Evolutionary conservation across 1,139 yeast species (phyloP), one percentile per base, ranked within the genome.

Genomic region (Casaregolazyma suthepensis): DNA sequence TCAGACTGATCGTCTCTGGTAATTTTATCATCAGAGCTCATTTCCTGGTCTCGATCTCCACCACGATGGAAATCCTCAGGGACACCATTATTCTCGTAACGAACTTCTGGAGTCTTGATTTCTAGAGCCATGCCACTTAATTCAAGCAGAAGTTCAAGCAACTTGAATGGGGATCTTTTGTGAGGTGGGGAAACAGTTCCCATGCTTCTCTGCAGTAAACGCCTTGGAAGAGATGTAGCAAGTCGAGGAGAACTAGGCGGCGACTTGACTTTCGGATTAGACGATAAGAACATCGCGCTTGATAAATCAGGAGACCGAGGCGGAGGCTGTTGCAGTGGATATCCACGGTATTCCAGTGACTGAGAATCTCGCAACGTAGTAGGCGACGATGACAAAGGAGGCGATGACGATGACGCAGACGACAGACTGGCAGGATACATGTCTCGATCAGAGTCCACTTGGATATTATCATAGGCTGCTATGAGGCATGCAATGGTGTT

Each of bases 121-220:
- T 78, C 75, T 22, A 88, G 71, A 0, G 96, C 93, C 60, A 83
- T 85, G 55, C 88, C 91, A 64, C 94, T 84, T 52, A 86, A 74
- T 43, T 86, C 90, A 7, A 80, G 67, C 42, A 90, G 67, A 58
- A 80, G 70, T 53, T 83, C 86, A 55, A 88, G 70, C 40, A 85
- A 78, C 45, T 86, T 86, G 60, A 84, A 78, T 0, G 93, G 94
- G 58, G 85, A 84, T 58, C 79, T 57, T 48, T 61, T 63, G 12
- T 53, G 66, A 5, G 63, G 59, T 3, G 63, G 54, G 2, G 54
- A 52, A 10, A 35, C 46, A n/a, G 52, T 42, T 15, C 55, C 56
- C 44, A 23, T 54, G 45, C n/a, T 46, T 35, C 49, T 46, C 35
- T 29, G 51, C 43, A 48, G 15, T 12, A 45, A 23, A n/a, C 52